phyloP scores from a whole-genome alignment of 345 rosid genomes.

The Odontarrhena argentea region DNA sequence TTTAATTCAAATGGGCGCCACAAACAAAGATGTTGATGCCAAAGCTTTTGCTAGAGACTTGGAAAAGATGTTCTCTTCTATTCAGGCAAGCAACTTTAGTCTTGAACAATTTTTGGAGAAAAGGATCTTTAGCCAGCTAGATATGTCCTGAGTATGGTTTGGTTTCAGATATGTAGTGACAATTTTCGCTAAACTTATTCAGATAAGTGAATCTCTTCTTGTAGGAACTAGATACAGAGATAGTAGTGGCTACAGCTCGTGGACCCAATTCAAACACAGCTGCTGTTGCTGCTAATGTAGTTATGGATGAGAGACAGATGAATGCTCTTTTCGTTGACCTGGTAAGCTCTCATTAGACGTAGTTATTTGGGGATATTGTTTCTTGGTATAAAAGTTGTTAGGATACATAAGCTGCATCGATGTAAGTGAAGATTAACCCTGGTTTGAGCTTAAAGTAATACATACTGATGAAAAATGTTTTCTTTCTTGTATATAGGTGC shows the following conservation, averaged over 20 bases:
- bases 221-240: constrained; percentile 90
- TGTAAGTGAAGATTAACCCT: neutral
- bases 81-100: constrained; percentile 55
- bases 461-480: neutral
- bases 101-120: neutral
- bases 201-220: constrained; percentile 24
- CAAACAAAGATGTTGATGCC: constrained; percentile 76
- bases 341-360: constrained; percentile 48
- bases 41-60: constrained; percentile 87
- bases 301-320: constrained; percentile 95
- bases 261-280: constrained; percentile 61
- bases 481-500: constrained; percentile 52
- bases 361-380: constrained; percentile 18
- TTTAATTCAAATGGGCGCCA: constrained; percentile 95
- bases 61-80: constrained; percentile 85
- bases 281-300: constrained; percentile 84
- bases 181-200: constrained; percentile 24
- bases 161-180: constrained; percentile 7
- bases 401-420: neutral
- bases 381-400: constrained; percentile 8
- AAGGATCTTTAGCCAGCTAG: constrained; percentile 9
- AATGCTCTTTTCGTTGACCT: constrained; percentile 94
- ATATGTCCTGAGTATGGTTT: constrained; percentile 4
- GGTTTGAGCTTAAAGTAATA: neutral
- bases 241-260: constrained; percentile 86